Base-by-base conservation (phyloP, 2,329 filamentous ascomycete genomes). In the Fusarium illudens region DNA sequence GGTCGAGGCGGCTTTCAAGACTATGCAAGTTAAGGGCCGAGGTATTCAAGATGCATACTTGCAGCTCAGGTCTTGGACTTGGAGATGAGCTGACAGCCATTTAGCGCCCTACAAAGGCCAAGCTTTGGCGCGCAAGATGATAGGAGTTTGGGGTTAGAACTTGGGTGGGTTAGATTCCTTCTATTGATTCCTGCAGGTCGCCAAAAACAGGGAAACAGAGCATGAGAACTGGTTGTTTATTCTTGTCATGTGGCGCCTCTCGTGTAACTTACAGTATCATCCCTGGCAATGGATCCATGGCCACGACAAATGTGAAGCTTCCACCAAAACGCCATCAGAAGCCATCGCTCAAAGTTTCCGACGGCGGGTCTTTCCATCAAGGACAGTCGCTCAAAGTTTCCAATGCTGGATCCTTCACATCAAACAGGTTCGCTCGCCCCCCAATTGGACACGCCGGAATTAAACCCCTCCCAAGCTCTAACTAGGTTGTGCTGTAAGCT, bases 1-100 rank as follows among this genome's bases (percentile, higher is more conserved):
- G 36, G 37, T 22, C 11, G 19, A 49, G 33, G 36, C 32, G 29
- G 29, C 64, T n/a, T n/a, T n/a, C n/a, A n/a, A n/a, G n/a, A n/a
- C n/a, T 48, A 34, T 32, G 34, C 3, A 10, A 11, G 15, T 12
- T 44, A 9, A 27, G 27, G n/a, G 11, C 10, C 25, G 20, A 17
- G 39, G 11, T 17, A 15, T 20, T 25, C 39, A 44, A 27, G 39
- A 13, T 44, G 25, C 10, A 13, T 44, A 44, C 10, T 7, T 44
- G 25, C 15, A 12, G 20, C 50, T 55, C 53, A 50, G 17, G 39
- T 42, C 13, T 27, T 51, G 36, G 42, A 25, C n/a, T n/a, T n/a
- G n/a, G 27, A 60, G 64, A 17, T 68, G 48, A 67, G 64, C 64
- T 67, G 64, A 68, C 50, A 34, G 46, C 44, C 68, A 37, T 22